Conservation (phyloP, 805 yeast species). For the Saccharomycopsis javanensis region DNA sequence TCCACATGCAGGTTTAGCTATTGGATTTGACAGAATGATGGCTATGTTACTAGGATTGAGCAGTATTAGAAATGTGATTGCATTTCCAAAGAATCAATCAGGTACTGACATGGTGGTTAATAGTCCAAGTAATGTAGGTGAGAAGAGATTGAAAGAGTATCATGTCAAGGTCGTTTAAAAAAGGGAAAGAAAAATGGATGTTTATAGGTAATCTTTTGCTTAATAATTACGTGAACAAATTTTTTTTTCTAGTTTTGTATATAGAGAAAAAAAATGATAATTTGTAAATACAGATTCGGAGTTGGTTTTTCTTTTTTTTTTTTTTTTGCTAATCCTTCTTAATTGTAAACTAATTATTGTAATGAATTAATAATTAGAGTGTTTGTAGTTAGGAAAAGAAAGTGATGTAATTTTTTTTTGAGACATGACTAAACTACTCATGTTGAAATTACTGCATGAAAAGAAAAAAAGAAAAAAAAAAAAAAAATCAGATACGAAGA, state of each 20-base stretch:
- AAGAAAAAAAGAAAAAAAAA: neutral
- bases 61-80: constrained; percentile 86
- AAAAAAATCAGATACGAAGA: neutral
- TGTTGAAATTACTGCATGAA: neutral
- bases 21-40: constrained; percentile 88
- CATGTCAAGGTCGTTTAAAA: neutral
- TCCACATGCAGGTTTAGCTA: constrained; percentile 96
- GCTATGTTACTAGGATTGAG: constrained; percentile 76
- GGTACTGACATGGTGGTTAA: constrained; percentile 85
- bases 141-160: constrained; percentile 7
- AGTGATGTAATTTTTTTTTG: no score
- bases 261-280: no score
- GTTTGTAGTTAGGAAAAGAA: no score
- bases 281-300: no score
- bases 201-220: no score
- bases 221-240: no score
- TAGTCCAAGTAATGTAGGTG: constrained; percentile 59
- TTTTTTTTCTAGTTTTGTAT: neutral
- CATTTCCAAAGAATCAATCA: constrained; percentile 87
- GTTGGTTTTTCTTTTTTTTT: no score
- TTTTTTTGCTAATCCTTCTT: no score
- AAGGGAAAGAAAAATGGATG: neutral
- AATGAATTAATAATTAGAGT: no score
- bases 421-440: neutral
- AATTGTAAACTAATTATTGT: no score